Evolutionary conservation across 768 basidiomycete genomes (phyloP), one percentile per base, ranked within the genome.

Genomic region (Gelatoporia subvermispora): DNA sequence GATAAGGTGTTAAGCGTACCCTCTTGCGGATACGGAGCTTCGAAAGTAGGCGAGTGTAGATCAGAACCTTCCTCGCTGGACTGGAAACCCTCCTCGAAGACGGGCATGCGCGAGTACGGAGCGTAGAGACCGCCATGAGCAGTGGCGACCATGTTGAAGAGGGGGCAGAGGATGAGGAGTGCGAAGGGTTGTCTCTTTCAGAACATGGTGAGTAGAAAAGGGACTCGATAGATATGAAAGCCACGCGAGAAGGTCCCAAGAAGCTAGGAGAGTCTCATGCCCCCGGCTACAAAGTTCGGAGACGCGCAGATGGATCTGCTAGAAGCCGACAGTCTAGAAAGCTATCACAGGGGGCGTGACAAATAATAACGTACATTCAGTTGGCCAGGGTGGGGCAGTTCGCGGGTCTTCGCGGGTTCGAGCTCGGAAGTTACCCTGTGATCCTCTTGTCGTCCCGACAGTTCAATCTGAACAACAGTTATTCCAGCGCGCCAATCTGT

Each of bases 61-160:
- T 82, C 85, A 45, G 85, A 87, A 61, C 82, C 79, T 60, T 86
- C 85, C 61, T 87, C 85, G 64, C 82, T 84, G 20, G 83, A 85
- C 67, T 81, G 83, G 38, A 76, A 75, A 35, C 82, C 77, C 59
- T 86, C 84, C 62, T 85, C 85, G 50, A 72, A 66, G 51, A 73
- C 68, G 65, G 77, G 72, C 50, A 61, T 54, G 48, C 71, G 68
- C 42, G 75, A 76, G 65, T 80, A 81, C 16, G 80, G 75, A 11
- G 79, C 70, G 61, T 76, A 82, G 43, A 78, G 69, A 66, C 79
- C 81, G 67, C 70, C 68, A 67, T 70, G 70, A 43, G 71, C 51
- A 60, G 74, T 76, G 60, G 71, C 72, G 65, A 83, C 82, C 82
- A 85, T 85, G 56, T 49, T 55, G 57, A 47, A 47, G 56, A 50